These are phyloP conservation scores for Aspergillus sp. DNA, from an alignment of 2,329 filamentous ascomycete genomes.

Conservation along the genomic window DNA sequence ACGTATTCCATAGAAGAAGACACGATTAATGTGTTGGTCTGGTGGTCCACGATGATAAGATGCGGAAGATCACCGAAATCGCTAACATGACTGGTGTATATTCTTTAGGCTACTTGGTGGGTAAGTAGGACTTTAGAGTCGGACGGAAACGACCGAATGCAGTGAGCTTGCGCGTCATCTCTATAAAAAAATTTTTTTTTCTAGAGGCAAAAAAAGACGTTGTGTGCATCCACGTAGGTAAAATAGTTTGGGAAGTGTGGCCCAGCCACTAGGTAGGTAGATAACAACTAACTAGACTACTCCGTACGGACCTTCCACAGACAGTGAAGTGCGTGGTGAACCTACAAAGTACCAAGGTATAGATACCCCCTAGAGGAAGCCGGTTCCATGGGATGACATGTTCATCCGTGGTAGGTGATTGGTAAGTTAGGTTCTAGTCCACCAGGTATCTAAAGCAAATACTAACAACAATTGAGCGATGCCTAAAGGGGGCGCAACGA, in stretches of 20 bases:
- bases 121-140: not conserved
- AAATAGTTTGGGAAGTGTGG: not conserved
- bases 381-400: not conserved
- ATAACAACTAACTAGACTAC: no score
- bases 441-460: not conserved
- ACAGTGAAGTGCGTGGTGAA: not conserved
- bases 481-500: not conserved
- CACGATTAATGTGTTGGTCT: not conserved
- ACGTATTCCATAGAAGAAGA: not conserved
- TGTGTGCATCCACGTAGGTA: not conserved
- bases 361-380: not conserved
- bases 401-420: not conserved
- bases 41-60: not conserved
- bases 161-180: conserved; percentile 1
- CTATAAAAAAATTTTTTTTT: no score
- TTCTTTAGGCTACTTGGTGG: not conserved
- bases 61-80: conserved; percentile 1
- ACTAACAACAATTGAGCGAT: not conserved
- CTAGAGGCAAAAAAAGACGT: not conserved
- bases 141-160: not conserved
- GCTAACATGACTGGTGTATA: not conserved
- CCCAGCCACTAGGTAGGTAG: not conserved
- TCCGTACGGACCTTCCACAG: not conserved
- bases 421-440: not conserved
- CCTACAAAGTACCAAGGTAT: not conserved